Percentiles rank a stretch among this genome's conserved stretches.
Evolutionary conservation across 1,284 basidiomycete species (phyloP).

Genomic region (Ganoderma meredithae): DNA sequence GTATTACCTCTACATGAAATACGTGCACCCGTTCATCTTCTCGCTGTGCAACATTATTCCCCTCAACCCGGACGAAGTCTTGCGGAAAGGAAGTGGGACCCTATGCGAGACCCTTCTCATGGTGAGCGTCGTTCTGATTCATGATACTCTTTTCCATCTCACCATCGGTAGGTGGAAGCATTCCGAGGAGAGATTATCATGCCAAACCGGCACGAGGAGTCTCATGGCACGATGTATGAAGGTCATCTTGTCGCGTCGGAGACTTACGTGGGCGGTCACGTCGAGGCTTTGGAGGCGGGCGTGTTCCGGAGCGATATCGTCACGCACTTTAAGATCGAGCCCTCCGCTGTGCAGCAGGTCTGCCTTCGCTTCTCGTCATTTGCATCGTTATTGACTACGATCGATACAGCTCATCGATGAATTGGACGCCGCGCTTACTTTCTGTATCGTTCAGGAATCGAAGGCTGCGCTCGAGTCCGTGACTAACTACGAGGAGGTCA

Average conservation of each 20-base stretch:
- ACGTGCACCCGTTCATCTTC: conserved; percentile 99
- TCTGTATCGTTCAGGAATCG: conserved; percentile 91
- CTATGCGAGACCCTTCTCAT: conserved; percentile 98
- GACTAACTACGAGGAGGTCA: conserved; percentile 97
- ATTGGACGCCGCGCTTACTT: conserved; percentile 90
- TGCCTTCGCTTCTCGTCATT: conserved; percentile 23
- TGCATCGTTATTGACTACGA: background rate
- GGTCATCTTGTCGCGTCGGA: conserved; percentile 97
- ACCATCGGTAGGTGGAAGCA: conserved; percentile 85
- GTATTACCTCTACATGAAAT: conserved; percentile 99
- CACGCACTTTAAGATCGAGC: conserved; percentile 95
- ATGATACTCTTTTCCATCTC: background rate
- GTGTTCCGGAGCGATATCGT: conserved; percentile 98
- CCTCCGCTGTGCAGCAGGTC: conserved; percentile 87
- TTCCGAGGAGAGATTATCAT: conserved; percentile 93
- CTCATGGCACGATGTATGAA: conserved; percentile 92
- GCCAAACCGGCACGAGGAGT: conserved; percentile 97
- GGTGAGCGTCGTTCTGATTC: conserved; percentile 59
- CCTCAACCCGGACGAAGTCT: conserved; percentile 94
- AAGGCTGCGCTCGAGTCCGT: conserved; percentile 84
- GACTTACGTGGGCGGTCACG: conserved; percentile 99
- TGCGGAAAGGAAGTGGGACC: conserved; percentile 96
- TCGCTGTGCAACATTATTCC: conserved; percentile 99
- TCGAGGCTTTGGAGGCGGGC: conserved; percentile 98
- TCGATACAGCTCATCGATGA: conserved; percentile 87